Evolutionary conservation across 352 stramenopile species (phyloP), one percentile per base, ranked within the genome.

Genomic region (Pseudoperonospora humuli): DNA sequence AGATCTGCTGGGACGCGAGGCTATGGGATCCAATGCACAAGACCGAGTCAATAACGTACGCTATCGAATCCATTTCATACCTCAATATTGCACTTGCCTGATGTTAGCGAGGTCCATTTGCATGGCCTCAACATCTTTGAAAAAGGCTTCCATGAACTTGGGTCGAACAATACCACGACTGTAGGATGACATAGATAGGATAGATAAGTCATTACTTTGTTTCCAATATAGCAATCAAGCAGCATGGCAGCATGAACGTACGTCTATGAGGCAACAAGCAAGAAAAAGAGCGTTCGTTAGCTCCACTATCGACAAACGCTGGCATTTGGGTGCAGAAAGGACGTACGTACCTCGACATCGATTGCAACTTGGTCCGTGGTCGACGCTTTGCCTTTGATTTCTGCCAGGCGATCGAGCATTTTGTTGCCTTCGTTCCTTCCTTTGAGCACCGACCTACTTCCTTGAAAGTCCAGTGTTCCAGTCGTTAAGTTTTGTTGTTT

Each of bases 81-180:
- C n/a, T n/a, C 7, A 47, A 14, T 2, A 39, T 3, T 14, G 5
- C 13, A 39, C 36, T 20, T 75, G 80, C 64, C 61, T 82, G 38
- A 98, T 95, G 27, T 82, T 87, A 27, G 82, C 70, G 46, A 98
- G 93, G 42, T 97, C 84, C 25, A 64, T 70, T 57, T 98, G 95
- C 65, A 98, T 96, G 2, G 84, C 68, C 45, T 98, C 91, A 8
- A 98, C 89, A 49, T 97, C 88, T 35, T 86, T 68, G 67, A 98
- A 98, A 64, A 98, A 98, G 52, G 87, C 65, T 55, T 95, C 79
- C 93, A 98, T 98, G 53, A 90, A 88, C 51, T 89, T 92, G 35
- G 80, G 80, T 2, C 80, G 70, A 47, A 70, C 60, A 31, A 87
- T 61, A 28, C 58, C 54, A 39, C 54, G 67, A 8, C 67, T 84